phyloP scores from a whole-genome alignment of 1,139 yeast genomes.

The Wickerhamomyces sp. region DNA sequence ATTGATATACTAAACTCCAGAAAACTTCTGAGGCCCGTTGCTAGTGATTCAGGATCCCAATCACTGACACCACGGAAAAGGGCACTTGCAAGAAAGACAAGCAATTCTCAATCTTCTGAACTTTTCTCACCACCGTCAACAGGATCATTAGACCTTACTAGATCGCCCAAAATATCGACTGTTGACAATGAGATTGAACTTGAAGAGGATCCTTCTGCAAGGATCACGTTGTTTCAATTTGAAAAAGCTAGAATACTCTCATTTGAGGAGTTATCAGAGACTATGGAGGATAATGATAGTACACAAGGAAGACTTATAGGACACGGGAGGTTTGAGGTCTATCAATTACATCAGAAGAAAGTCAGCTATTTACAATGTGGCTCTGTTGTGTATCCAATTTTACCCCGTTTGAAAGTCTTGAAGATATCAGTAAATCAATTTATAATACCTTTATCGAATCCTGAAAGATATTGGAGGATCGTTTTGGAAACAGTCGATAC shows the following conservation, averaged over 20 bases:
- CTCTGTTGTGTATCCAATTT: constrained; percentile 57
- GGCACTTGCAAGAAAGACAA: constrained; percentile 7
- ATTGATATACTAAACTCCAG: constrained; percentile 9
- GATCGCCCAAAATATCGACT: constrained; percentile 2
- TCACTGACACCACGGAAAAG: constrained; percentile 11
- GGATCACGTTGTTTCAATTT: constrained; percentile 32
- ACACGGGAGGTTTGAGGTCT: constrained; percentile 61
- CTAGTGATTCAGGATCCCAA: constrained; percentile 2
- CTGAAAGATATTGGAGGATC: constrained; percentile 70
- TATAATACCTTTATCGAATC: constrained; percentile 62
- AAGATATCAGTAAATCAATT: constrained; percentile 51
- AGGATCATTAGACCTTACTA: background rate
- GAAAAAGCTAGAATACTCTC: constrained; percentile 39
- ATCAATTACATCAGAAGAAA: constrained; percentile 58
- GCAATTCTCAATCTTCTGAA: background rate
- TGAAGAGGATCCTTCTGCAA: constrained; percentile 13
- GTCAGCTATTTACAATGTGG: constrained; percentile 63
- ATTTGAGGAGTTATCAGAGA: constrained; percentile 37
- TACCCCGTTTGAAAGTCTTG: constrained; percentile 56
- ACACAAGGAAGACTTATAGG: constrained; percentile 46
- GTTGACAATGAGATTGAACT: constrained; percentile 2
- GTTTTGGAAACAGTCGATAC: constrained; percentile 39
- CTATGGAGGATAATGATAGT: constrained; percentile 11
- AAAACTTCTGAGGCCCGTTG: constrained; percentile 9
- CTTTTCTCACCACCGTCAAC: constrained; percentile 2